Base-by-base conservation (phyloP, 2,329 filamentous ascomycete genomes). In the Claviceps sp. region DNA sequence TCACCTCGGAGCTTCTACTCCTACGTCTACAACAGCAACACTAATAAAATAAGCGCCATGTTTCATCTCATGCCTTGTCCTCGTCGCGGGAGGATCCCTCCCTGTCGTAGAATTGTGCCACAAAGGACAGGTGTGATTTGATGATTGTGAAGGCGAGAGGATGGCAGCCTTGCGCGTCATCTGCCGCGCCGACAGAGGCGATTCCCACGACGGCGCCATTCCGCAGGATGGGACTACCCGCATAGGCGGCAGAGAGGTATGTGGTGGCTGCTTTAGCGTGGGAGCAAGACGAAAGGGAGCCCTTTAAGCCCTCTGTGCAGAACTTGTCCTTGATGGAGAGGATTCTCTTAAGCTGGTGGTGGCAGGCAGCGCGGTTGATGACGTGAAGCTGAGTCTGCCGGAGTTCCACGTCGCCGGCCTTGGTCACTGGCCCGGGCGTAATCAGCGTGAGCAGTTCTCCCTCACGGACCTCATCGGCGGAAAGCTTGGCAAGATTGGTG, bases 121-220 rank as follows among this genome's bases (percentile, higher is more conserved):
- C 23, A 22, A 49, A 52, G 7, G 6, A n/a, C 8, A 45, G 6
- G 7, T 52, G 46, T 46, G 22, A n/a, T 26, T 14, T 8, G 13
- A 52, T 37, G 34, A 4, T 8, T 9, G 46, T 45, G n/a, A 46
- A 40, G n/a, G 47, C 34, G 47, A 22, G 23, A 3, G 43, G 40
- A 23, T 5, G 29, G 36, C 37, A 39, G 23, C 13, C 13, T 14
- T 6, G 17, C 29, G 20, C 5, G 14, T 17, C 4, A n/a, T 3
- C 37, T 11, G 29, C 37, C 34, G 34, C 20, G 14, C 14, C 44
- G 14, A 45, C 29, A 6, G 46, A 49, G 4, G 42, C 13, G 40
- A 52, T 13, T 8, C 50, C 50, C 4, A 52, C 47, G n/a, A 52
- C 36, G 9, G 43, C 36, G 22, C 16, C 37, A 14, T 52, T 38